phyloP scores from a whole-genome alignment of 2,329 filamentous ascomycete species.

The Plenodomus lindquistii region DNA sequence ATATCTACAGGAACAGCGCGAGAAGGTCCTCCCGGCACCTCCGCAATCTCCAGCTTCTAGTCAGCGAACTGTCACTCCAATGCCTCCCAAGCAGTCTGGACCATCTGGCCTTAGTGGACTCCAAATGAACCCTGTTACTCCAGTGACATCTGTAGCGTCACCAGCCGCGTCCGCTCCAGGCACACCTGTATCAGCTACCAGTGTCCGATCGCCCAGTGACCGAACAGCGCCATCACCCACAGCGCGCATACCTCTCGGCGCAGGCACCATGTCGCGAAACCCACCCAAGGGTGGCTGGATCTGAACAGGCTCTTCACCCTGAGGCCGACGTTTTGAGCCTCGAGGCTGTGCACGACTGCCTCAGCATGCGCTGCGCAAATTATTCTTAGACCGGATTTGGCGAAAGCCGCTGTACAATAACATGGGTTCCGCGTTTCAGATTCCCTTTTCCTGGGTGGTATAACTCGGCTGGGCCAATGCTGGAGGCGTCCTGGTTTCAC shows the following conservation, averaged over 20 bases:
- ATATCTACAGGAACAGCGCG: conserved; percentile 39
- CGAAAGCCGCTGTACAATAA: conserved; percentile 29
- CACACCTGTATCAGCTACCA: conserved; percentile 17
- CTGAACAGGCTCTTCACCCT: too few relatives aligned
- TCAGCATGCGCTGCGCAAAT: neutral
- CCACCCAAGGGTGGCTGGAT: conserved; percentile 42
- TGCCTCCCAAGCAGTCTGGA: conserved; percentile 7
- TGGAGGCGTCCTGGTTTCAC: neutral
- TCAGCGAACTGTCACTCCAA: conserved; percentile 8
- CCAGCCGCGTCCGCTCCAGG: conserved; percentile 18
- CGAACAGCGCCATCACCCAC: conserved; percentile 30
- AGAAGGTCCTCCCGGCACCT: conserved; percentile 41
- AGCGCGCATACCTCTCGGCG: conserved; percentile 38
- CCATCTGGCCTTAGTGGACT: conserved; percentile 31
- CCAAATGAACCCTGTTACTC: conserved; percentile 42
- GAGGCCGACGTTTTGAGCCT: neutral
- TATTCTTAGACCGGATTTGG: conserved; percentile 22
- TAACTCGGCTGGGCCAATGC: neutral
- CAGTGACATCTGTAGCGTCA: conserved; percentile 18
- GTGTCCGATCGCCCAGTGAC: conserved; percentile 16
- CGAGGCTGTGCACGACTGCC: too few relatives aligned
- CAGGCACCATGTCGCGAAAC: conserved; percentile 43
- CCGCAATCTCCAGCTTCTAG: conserved; percentile 11
- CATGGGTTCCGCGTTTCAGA: neutral
- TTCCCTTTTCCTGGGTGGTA: neutral